Percentiles rank a stretch among this genome's conserved stretches.
These are phyloP conservation scores for Pontederia crassipes DNA, from an alignment of 176 grass and related monocot genomes.

Conservation along the genomic window DNA sequence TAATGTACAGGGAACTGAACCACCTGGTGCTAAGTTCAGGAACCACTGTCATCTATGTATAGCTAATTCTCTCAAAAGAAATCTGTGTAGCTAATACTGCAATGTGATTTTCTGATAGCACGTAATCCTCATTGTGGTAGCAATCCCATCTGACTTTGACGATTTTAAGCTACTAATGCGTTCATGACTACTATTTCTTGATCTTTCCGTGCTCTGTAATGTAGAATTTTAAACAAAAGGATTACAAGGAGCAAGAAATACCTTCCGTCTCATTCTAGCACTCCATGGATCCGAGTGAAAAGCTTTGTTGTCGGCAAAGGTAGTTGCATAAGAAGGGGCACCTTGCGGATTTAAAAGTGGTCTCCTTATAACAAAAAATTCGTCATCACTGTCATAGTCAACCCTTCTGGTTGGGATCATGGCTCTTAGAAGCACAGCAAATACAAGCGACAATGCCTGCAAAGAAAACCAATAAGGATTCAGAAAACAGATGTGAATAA, in stretches of 20 bases:
- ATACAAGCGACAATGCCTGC: conserved; percentile 63
- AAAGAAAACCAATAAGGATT: neutral
- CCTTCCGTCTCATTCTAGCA: conserved; percentile 83
- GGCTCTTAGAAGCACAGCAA: conserved; percentile 57
- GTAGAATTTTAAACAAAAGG: neutral
- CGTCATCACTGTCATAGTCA: conserved; percentile 82
- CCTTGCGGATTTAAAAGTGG: conserved; percentile 63
- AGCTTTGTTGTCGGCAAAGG: conserved; percentile 25
- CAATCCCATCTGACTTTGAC: too few relatives aligned
- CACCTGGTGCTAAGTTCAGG: too few relatives aligned
- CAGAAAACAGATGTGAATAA: neutral
- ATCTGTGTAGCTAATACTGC: too few relatives aligned
- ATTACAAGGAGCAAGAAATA: conserved; percentile 1
- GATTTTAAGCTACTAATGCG: too few relatives aligned
- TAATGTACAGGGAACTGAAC: too few relatives aligned
- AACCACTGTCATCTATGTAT: too few relatives aligned
- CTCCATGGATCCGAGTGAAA: conserved; percentile 56
- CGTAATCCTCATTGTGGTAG: too few relatives aligned
- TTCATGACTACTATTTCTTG: too few relatives aligned
- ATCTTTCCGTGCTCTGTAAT: neutral
- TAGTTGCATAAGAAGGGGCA: conserved; percentile 42
- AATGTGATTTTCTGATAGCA: too few relatives aligned
- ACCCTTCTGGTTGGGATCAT: conserved; percentile 23
- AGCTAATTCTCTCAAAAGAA: too few relatives aligned
- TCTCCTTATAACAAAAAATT: conserved; percentile 80